Base-by-base conservation (phyloP, 805 yeast genomes). In the Blastobotrys chiropterorum region DNA sequence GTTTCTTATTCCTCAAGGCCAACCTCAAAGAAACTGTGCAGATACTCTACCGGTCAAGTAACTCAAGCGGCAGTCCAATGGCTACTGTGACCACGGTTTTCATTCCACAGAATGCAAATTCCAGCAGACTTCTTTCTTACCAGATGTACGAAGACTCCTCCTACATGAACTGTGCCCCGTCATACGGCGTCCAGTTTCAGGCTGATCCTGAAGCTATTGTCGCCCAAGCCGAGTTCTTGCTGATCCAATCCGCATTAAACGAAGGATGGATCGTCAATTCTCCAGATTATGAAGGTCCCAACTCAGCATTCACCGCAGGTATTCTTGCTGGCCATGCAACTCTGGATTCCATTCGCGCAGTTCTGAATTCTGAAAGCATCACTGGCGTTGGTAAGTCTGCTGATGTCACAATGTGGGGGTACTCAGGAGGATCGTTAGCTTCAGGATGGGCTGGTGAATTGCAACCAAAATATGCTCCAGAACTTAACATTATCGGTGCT, bases 321-420 rank as follows among this genome's bases (percentile, higher is more conserved):
- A 41, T 48, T 39, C 58, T 56, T 26, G 56, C 59, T 20, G 68
- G 68, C 21, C 52, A 57, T 16, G 57, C 59, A 8, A 56, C 57
- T n/a, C 52, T 63, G 15, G 65, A 63, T 48, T 61, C 64, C 3
- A 38, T 63, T 14, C 51, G 60, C 8, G 67, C 66, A 1, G 59
- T 48, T 38, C 52, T 59, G 45, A 39, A 46, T 20, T 51, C 60
- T 15, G 38, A 38, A 21, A 34, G 48, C 31, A 34, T 53, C 43
- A 54, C 59, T 16, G 80, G 79, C 58, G 76, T 73, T 14, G 38
- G 49, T 14, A 4, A 30, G 11, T 53, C 56, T 38, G 49, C 55
- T n/a, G 26, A 16, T 40, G 86, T 86, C 60, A 96, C 95, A 11
- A 86, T 88, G 34, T 94, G 95, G 92, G 76, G 95, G 5, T 82